Percentiles rank a stretch among this genome's conserved stretches.
Evolutionary conservation across 2,329 filamentous ascomycete species (phyloP).

Genomic region (Epichloe gansuensis): DNA sequence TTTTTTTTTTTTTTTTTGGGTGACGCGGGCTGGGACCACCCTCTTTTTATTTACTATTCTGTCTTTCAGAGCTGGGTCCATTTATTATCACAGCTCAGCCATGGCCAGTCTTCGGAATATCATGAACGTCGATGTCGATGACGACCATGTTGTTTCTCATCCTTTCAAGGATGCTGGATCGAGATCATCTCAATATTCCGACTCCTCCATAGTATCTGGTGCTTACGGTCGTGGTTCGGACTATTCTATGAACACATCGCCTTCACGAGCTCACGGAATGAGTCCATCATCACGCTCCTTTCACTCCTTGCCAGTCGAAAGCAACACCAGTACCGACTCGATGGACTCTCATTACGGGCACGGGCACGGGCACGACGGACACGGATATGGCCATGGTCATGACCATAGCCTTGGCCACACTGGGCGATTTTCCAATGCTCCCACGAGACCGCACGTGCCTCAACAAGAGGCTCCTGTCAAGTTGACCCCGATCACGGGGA

Average conservation of each 20-base stretch:
- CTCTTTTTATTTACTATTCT: neutral
- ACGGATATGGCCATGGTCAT: slow-evolving; percentile 13
- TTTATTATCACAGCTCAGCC: slow-evolving; percentile 24
- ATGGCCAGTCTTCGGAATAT: slow-evolving; percentile 46
- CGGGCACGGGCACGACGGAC: slow-evolving; percentile 11
- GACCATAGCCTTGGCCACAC: slow-evolving; percentile 9
- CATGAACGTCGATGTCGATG: slow-evolving; percentile 42
- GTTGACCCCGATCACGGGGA: slow-evolving; percentile 43
- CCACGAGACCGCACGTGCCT: slow-evolving; percentile 30
- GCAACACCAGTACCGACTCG: slow-evolving; percentile 35
- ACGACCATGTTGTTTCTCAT: slow-evolving; percentile 31
- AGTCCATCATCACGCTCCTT: slow-evolving; percentile 20
- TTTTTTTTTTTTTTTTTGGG: neutral
- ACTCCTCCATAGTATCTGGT: slow-evolving; percentile 21
- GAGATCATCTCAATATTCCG: slow-evolving; percentile 17
- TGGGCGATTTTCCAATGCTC: slow-evolving; percentile 15
- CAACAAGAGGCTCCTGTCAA: slow-evolving; percentile 31
- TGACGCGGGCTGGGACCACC: slow-evolving; percentile 2
- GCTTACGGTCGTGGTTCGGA: slow-evolving; percentile 11
- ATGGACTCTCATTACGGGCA: slow-evolving; percentile 31
- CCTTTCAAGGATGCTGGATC: slow-evolving; percentile 31
- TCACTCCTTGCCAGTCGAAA: slow-evolving; percentile 19
- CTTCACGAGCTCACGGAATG: slow-evolving; percentile 22
- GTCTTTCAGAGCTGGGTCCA: slow-evolving; percentile 19
- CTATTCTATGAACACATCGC: slow-evolving; percentile 16